Conservation (phyloP, 306 rosid genomes). For the Fagus sylvatica region DNA sequence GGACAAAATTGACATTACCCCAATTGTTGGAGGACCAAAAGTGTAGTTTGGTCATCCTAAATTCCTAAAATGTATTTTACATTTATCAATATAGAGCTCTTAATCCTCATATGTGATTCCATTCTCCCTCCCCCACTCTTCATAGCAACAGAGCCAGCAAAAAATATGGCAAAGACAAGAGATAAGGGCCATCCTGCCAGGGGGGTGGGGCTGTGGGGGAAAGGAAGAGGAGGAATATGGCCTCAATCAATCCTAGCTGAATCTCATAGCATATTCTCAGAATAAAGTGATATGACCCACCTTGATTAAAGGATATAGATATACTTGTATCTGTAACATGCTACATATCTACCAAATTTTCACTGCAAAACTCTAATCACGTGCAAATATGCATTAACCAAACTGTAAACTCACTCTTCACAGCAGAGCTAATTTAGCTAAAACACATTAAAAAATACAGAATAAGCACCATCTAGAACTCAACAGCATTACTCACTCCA, state of each 20-base stretch:
- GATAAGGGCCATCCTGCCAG: background rate
- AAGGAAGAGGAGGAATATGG: background rate
- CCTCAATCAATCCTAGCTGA: background rate
- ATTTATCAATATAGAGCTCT: background rate
- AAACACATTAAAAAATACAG: background rate
- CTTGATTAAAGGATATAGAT: background rate
- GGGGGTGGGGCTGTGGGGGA: background rate
- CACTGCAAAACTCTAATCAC: background rate
- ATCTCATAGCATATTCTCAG: background rate
- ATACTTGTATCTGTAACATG: background rate
- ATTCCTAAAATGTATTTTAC: background rate
- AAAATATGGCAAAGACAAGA: background rate
- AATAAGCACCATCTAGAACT: background rate
- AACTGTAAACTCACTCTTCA: background rate
- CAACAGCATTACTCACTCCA: background rate
- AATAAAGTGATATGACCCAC: background rate
- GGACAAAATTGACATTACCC: too few species aligned
- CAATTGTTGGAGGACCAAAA: too few species aligned
- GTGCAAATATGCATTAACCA: background rate
- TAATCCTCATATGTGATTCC: background rate
- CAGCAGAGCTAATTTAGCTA: background rate
- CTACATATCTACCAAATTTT: background rate
- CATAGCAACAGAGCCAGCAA: background rate
- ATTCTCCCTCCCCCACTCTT: background rate
- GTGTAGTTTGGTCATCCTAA: too few species aligned